Evolutionary conservation across 768 basidiomycete species (phyloP), one percentile per base, ranked within the genome.

Genomic region (Termitomyces sp.): DNA sequence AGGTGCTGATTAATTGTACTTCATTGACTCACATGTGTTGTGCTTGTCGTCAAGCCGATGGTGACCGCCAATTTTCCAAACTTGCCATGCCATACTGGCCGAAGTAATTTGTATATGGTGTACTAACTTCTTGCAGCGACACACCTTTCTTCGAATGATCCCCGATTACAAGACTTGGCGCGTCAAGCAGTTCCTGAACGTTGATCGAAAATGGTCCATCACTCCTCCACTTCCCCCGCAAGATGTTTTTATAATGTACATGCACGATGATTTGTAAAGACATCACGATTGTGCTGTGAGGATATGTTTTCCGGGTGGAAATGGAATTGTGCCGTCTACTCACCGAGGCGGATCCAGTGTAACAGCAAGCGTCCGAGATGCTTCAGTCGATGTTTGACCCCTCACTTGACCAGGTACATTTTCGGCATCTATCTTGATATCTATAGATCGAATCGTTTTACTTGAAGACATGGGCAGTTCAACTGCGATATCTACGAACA

Each of bases 361-460:
- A 11, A 53, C 41, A 22, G 41, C 47, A 13, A 48, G 25, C 31
- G n/a, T 36, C 22, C 40, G 45, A 42, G 22, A 29, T 20, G 44
- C 41, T 44, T 35, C 41, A 18, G 20, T 23, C 12, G 36, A 16
- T 33, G 45, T 54, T 48, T 43, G 42, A 13, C 7, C 35, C 22
- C 36, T 36, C 47, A 50, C 40, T n/a, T 38, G 50, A 12, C 42
- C 58, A 16, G 23, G 12, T n/a, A 53, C 54, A 23, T 39, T 44
- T 10, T 40, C 51, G 3, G n/a, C 46, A 33, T 59, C 54, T 13
- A 59, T 39, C 20, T 47, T 7, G 13, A 59, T 25, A 22, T 59
- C 58, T 11, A 56, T 25, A 23, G 54, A 55, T 27, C 56, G 54
- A 6, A 59, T 44, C 36, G 40, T 49, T 56, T 59, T 59, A 18